A percentile compares a stretch with the other conserved stretches of the same genome.
These are phyloP conservation scores for Sphaerosporella brunnea DNA, from an alignment of 495 filamentous ascomycete genomes.

Conservation along the genomic window DNA sequence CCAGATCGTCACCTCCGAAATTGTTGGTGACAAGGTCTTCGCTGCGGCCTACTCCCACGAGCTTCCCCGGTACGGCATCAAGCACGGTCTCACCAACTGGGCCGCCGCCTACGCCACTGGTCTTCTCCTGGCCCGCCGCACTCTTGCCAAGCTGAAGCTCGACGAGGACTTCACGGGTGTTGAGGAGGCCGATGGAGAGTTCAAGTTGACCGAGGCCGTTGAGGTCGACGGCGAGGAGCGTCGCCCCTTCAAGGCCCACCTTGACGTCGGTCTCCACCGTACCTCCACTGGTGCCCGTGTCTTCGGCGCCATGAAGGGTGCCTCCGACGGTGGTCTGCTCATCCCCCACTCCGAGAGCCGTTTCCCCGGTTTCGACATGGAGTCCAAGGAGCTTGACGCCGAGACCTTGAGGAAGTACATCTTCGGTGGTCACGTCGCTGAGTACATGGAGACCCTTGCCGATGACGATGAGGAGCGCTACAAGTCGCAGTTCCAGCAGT, in stretches of 20 bases:
- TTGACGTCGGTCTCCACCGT: slow-evolving; percentile 90
- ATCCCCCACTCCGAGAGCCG: slow-evolving; percentile 97
- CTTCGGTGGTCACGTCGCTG: slow-evolving; percentile 89
- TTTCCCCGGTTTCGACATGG: slow-evolving; percentile 96
- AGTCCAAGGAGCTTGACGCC: slow-evolving; percentile 88
- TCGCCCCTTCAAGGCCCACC: slow-evolving; percentile 95
- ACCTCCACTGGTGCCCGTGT: slow-evolving; percentile 96
- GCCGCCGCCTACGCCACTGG: slow-evolving; percentile 91
- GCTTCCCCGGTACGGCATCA: slow-evolving; percentile 89
- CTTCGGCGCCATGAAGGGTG: slow-evolving; percentile 99
- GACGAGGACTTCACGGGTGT: slow-evolving; percentile 82
- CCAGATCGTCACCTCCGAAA: slow-evolving; percentile 93
- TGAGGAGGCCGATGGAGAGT: slow-evolving; percentile 89
- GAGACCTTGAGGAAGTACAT: slow-evolving; percentile 98
- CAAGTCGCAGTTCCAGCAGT: slow-evolving; percentile 91
- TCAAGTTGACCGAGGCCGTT: slow-evolving; percentile 73
- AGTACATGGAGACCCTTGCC: slow-evolving; percentile 99
- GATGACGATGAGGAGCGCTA: slow-evolving; percentile 99
- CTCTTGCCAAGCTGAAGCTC: slow-evolving; percentile 87
- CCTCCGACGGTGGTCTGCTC: slow-evolving; percentile 91
- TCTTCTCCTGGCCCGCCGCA: slow-evolving; percentile 88
- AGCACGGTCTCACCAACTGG: slow-evolving; percentile 99
- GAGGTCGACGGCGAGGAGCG: slow-evolving; percentile 69
- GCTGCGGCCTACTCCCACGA: slow-evolving; percentile 88
- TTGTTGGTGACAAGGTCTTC: slow-evolving; percentile 95